Evolutionary conservation across 768 basidiomycete genomes (phyloP), one percentile per base, ranked within the genome.

Genomic region (Amanita pseudoporphyria): DNA sequence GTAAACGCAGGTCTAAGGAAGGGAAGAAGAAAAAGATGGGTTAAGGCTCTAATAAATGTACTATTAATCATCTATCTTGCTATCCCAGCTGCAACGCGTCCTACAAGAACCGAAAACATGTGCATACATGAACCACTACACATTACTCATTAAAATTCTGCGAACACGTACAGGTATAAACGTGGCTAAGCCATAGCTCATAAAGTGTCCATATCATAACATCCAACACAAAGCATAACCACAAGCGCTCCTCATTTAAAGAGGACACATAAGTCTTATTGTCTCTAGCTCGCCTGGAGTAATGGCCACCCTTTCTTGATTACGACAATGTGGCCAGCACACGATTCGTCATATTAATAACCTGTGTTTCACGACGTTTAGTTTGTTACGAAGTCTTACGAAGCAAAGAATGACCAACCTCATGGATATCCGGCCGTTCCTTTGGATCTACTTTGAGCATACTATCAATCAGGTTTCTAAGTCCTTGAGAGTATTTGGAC

Each of bases 371-470:
- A 13, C 26, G 26, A 21, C 12, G 6, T 35, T 35, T 12, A 19
- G 24, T n/a, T 26, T 28, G 7, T 28, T 3, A 28, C 26, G 9
- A 14, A 33, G 10, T 7, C 53, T 41, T 46, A 51, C 32, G 26
- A 35, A 33, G 47, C 9, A 13, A 26, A 48, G 51, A 14, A 24
- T n/a, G 36, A 58, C 70, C 22, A 55, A 91, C 93, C 77, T 84
- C 68, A 54, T 90, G 79, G 28, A 98, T 93, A 66, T 86, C 81
- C 14, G 93, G 93, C 54, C 96, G 67, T 28, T 90, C 80, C 45
- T 73, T 70, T 5, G 93, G 88, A 55, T 96, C 82, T 38, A 85
- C 78, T 53, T 84, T 86, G 44, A 98, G 66, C 85, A 89, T 87
- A 39, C 70, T 70, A 62, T 93, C 87, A 49, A 99, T 88, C 42